Evolutionary conservation across 495 filamentous ascomycete genomes (phyloP).

Genomic region (Stereocaulon alpinum): DNA sequence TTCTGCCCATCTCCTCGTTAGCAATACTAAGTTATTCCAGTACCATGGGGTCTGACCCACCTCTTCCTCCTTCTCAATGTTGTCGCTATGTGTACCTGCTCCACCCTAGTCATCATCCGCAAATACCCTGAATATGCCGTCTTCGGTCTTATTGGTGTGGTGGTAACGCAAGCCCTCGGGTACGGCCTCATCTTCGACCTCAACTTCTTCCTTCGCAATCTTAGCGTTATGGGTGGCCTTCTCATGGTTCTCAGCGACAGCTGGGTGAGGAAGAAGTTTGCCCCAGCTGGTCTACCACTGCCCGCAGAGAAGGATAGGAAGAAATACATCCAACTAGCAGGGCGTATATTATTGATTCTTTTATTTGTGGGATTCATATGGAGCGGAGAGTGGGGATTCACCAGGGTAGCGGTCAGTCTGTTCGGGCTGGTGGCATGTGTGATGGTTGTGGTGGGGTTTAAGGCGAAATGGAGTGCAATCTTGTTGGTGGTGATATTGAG

Average conservation of each 20-base stretch:
- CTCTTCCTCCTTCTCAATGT: constrained; percentile 88
- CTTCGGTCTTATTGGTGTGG: constrained; percentile 76
- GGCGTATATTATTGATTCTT: constrained; percentile 92
- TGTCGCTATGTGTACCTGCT: constrained; percentile 76
- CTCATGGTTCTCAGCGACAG: constrained; percentile 97
- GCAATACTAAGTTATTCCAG: constrained; percentile 34
- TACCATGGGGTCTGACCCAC: constrained; percentile 83
- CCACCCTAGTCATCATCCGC: constrained; percentile 76
- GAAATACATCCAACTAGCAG: constrained; percentile 99
- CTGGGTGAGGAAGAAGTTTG: constrained; percentile 95
- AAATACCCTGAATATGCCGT: constrained; percentile 90
- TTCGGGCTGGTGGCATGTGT: constrained; percentile 85
- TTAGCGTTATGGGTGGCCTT: constrained; percentile 91
- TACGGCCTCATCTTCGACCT: constrained; percentile 98
- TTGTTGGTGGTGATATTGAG: constrained; percentile 89
- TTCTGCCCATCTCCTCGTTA: constrained; percentile 10
- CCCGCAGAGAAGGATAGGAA: constrained; percentile 98
- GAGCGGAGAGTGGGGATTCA: constrained; percentile 82
- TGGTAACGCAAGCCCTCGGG: constrained; percentile 90
- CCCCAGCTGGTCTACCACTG: constrained; percentile 85
- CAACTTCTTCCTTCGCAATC: constrained; percentile 98
- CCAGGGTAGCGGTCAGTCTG: constrained; percentile 69
- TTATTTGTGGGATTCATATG: constrained; percentile 95
- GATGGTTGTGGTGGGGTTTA: constrained; percentile 99
- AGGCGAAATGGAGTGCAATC: constrained; percentile 96